A percentile compares a stretch with the other conserved stretches of the same genome.
These are phyloP conservation scores for Hyaloscypha variabilis DNA, from an alignment of 495 filamentous ascomycete species.

Conservation along the genomic window DNA sequence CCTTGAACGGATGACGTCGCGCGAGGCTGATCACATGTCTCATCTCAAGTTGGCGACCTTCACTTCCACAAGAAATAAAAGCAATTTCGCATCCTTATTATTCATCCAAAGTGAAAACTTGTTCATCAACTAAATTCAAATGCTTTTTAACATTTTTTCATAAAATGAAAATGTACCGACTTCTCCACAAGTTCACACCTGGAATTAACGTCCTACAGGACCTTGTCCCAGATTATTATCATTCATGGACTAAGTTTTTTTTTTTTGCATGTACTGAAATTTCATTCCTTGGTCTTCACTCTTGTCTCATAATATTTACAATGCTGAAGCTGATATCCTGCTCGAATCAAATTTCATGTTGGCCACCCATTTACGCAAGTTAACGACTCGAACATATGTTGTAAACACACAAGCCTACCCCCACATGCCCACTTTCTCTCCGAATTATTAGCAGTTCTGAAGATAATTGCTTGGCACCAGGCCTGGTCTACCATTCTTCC, in stretches of 20 bases:
- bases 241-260: not conserved
- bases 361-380: not conserved
- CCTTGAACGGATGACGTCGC: not conserved
- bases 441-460: conserved; percentile 61
- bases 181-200: too few relatives aligned
- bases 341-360: not conserved
- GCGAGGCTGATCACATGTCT: conserved; percentile 1
- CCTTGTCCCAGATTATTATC: too few relatives aligned
- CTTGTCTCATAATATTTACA: conserved; percentile 2
- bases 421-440: not conserved
- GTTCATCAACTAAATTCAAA: too few relatives aligned
- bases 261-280: not conserved
- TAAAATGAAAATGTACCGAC: too few relatives aligned
- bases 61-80: too few relatives aligned
- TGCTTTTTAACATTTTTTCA: too few relatives aligned
- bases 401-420: not conserved
- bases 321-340: conserved; percentile 5
- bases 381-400: not conserved
- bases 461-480: conserved; percentile 98
- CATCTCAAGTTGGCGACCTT: not conserved
- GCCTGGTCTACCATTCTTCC: conserved; percentile 71
- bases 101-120: too few relatives aligned
- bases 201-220: too few relatives aligned
- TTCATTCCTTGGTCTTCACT: not conserved
- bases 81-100: too few relatives aligned